Percentiles rank a stretch among this genome's conserved stretches.
phyloP scores from a whole-genome alignment of 1,284 basidiomycete species.

The Tremellales sp. region DNA sequence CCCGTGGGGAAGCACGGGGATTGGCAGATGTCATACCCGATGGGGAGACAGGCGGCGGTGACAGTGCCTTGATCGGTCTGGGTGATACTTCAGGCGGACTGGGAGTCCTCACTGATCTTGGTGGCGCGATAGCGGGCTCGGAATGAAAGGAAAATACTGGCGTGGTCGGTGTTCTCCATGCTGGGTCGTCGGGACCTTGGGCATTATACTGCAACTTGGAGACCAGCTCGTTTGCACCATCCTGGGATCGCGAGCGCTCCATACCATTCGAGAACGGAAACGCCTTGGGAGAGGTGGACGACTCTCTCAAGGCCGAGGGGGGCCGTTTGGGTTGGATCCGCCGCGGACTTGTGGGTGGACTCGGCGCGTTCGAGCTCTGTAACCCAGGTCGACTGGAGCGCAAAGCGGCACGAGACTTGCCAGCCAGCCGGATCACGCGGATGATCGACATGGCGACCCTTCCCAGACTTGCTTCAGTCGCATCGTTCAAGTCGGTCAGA shows the following conservation, averaged over 20 bases:
- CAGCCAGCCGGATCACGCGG: slow-evolving; percentile 60
- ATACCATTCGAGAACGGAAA: neutral
- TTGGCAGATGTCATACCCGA: neutral
- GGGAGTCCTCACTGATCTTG: neutral
- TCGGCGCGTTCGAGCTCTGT: slow-evolving; percentile 8
- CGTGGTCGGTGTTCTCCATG: slow-evolving; percentile 15
- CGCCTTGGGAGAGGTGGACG: too few relatives aligned
- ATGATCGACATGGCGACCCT: slow-evolving; percentile 55
- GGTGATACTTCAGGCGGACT: neutral
- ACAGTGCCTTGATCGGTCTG: neutral
- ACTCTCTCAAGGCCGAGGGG: neutral
- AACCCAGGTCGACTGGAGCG: neutral
- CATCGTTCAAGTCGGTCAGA: slow-evolving; percentile 30
- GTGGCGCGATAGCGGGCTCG: neutral
- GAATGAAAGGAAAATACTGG: neutral
- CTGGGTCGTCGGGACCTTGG: slow-evolving; percentile 4
- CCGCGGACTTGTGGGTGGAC: slow-evolving; percentile 5
- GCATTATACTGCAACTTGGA: slow-evolving; percentile 8
- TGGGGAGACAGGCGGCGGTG: neutral
- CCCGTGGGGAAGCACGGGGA: neutral
- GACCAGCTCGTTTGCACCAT: slow-evolving; percentile 16
- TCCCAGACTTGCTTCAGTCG: slow-evolving; percentile 27
- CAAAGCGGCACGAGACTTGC: slow-evolving; percentile 18
- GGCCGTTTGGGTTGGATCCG: neutral
- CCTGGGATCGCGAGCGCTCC: slow-evolving; percentile 6